Evolutionary conservation across 2,329 filamentous ascomycete species (phyloP).

Genomic region (Colletotrichum melonis): DNA sequence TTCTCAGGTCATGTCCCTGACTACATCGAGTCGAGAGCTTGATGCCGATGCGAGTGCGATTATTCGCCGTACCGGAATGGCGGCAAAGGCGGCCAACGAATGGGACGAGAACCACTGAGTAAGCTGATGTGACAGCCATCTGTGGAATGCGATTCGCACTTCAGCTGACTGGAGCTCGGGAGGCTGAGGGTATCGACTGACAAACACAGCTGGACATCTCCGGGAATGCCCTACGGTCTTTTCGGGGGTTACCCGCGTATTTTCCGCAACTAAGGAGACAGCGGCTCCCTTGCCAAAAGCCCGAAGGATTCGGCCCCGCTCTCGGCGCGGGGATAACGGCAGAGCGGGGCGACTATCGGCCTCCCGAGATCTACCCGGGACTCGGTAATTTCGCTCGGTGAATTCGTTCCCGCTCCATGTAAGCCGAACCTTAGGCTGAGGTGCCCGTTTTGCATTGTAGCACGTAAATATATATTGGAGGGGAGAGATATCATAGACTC

Average conservation of each 20-base stretch:
- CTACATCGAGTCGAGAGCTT: neutral
- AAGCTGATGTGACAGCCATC: neutral
- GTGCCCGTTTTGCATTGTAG: neutral
- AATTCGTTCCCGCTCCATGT: neutral
- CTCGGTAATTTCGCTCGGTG: constrained; percentile 10
- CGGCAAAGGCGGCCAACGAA: neutral
- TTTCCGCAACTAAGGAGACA: neutral
- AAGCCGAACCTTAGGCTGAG: neutral
- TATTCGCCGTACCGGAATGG: neutral
- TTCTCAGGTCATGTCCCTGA: neutral
- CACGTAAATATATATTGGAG: neutral
- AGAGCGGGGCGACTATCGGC: neutral
- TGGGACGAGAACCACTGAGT: neutral
- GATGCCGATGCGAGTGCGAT: constrained; percentile 20
- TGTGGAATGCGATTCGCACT: constrained; percentile 24
- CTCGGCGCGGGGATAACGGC: neutral
- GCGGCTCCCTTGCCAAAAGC: neutral
- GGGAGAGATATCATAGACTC: no score
- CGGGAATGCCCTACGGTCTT: neutral
- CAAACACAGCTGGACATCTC: neutral
- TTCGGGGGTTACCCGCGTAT: neutral
- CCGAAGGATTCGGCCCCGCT: constrained; percentile 25
- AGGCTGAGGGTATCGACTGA: constrained; percentile 6
- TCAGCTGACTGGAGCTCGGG: neutral
- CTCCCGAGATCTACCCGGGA: neutral